Percentiles rank a stretch among this genome's conserved stretches.
phyloP scores from a whole-genome alignment of 257 asterid species.

The Parsonsia alboflavescens region DNA sequence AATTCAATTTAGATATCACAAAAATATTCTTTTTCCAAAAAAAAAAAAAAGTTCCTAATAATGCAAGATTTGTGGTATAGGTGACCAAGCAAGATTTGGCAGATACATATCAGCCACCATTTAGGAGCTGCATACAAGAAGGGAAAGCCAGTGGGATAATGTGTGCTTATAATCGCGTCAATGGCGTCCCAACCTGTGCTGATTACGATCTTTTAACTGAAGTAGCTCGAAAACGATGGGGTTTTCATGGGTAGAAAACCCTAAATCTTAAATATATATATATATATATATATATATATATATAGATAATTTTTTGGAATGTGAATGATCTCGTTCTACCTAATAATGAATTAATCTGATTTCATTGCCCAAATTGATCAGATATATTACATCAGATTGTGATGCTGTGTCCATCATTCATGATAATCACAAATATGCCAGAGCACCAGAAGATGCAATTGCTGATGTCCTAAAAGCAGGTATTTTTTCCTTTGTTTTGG shows the following conservation, averaged over 20 bases:
- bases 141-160: slow-evolving; percentile 87
- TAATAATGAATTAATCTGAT: neutral
- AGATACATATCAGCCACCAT: slow-evolving; percentile 92
- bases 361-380: slow-evolving; percentile 11
- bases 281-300: no score
- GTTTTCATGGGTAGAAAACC: slow-evolving; percentile 55
- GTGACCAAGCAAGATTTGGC: slow-evolving; percentile 82
- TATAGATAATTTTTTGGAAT: no score
- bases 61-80: slow-evolving; percentile 20
- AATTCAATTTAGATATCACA: no score
- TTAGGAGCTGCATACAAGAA: slow-evolving; percentile 56
- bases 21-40: no score
- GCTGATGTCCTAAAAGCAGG: slow-evolving; percentile 85
- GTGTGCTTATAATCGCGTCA: slow-evolving; percentile 90
- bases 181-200: slow-evolving; percentile 85
- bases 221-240: slow-evolving; percentile 72
- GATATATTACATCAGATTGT: slow-evolving; percentile 86
- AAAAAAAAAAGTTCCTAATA: no score
- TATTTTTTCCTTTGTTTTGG: slow-evolving; percentile 5
- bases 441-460: slow-evolving; percentile 64
- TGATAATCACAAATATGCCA: slow-evolving; percentile 47
- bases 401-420: slow-evolving; percentile 62
- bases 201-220: slow-evolving; percentile 58
- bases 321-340: no score
- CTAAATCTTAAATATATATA: no score